Conservation (phyloP, 495 filamentous ascomycete genomes). For the Margaritispora aquatica region DNA sequence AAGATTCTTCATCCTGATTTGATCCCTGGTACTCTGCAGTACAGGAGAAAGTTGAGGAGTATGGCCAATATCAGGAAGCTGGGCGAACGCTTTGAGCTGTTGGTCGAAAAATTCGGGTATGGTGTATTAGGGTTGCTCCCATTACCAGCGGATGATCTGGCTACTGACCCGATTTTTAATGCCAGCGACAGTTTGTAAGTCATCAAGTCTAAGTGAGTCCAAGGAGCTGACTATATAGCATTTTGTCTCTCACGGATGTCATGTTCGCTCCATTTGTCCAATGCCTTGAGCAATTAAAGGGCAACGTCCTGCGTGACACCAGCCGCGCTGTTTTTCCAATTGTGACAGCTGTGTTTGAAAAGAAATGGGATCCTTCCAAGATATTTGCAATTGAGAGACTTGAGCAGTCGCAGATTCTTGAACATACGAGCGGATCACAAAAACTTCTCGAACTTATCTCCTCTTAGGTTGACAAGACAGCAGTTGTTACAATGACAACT, state of each 20-base stretch:
- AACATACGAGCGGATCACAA: too few relatives aligned
- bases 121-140: constrained; percentile 2
- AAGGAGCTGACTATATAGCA: not conserved
- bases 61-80: not conserved
- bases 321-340: not conserved
- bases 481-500: too few relatives aligned
- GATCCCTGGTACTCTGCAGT: not conserved
- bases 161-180: not conserved
- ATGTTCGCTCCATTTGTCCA: not conserved
- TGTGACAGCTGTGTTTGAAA: not conserved
- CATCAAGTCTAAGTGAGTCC: not conserved
- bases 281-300: not conserved
- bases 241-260: not conserved
- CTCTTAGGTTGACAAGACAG: too few relatives aligned
- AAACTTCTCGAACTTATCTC: too few relatives aligned
- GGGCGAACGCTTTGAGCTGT: not conserved
- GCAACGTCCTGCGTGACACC: not conserved
- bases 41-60: not conserved
- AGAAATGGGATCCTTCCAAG: not conserved
- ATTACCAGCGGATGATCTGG: not conserved
- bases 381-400: not conserved
- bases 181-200: not conserved
- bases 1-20: not conserved
- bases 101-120: constrained; percentile 1
- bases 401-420: not conserved